Evolutionary conservation across 73 alveolate species (phyloP), one percentile per base, ranked within the genome.

Genomic region (Symbiodinium pilosum): DNA sequence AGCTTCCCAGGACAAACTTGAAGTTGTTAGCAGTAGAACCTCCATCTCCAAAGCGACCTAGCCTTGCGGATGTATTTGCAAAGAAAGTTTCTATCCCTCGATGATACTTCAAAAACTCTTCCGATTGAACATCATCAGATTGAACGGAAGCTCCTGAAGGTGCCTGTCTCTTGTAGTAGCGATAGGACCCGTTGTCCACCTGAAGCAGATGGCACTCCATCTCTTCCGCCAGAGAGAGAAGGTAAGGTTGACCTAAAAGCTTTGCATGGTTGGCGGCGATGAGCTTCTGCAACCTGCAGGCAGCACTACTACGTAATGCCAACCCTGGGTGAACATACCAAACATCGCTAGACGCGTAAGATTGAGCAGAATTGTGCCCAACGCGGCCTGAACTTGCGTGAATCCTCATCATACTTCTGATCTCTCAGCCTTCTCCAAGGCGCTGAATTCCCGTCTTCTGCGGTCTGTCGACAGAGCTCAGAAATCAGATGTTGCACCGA

Each of bases 211-310:
- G 51, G 47, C 86, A 75, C 43, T 75, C 86, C 86, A 75, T 8
- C 44, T 75, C 86, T 75, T 30, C 86, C 47, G 86, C 86, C 24
- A 75, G 34, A 30, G 47, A 75, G 12, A 9, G 44, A 32, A 75
- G 30, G 30, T 75, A 14, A 24, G 86, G 47, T 40, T 75, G 44
- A 21, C 86, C 86, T 6, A 75, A 40, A 75, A 75, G 86, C 43
- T 36, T 18, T 47, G 86, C 86, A 26, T 75, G 47, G 86, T 30
- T 36, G 43, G 32, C 86, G 86, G 51, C 30, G 34, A 75, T 36
- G 51, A 32, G n/a, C 47, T 75, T 75, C 86, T 75, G 86, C 86
- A 75, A 75, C 86, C 86, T 75, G 86, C 43, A 47, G 59, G 59
- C 59, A 47, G 59, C 59, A 6, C 59, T 47, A 47, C 59, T 47